These are phyloP conservation scores for Fusarium sp. DNA, from an alignment of 2,329 filamentous ascomycete species.

Conservation along the genomic window DNA sequence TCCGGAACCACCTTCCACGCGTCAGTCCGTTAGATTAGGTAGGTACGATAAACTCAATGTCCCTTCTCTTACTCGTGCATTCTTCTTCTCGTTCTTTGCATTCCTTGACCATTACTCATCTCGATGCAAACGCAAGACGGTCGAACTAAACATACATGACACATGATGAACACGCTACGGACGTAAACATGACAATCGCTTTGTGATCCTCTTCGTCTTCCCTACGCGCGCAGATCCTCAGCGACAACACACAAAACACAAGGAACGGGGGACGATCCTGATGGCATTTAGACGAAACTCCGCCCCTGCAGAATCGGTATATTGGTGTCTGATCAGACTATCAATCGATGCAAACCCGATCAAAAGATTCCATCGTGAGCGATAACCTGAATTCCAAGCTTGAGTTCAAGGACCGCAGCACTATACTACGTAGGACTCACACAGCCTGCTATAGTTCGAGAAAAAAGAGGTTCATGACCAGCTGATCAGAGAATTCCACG, in stretches of 20 bases:
- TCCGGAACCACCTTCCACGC: constrained; percentile 1
- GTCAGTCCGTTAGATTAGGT: background rate
- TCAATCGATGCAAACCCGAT: background rate
- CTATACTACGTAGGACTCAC: background rate
- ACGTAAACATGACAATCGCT: background rate
- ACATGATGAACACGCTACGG: constrained; percentile 1
- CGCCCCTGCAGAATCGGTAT: constrained; percentile 1
- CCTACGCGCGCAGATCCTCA: constrained; percentile 1
- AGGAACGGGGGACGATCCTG: constrained; percentile 9
- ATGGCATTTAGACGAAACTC: constrained; percentile 9
- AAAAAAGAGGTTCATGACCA: background rate
- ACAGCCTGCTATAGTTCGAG: no score
- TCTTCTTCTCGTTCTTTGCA: background rate
- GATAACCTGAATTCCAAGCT: background rate
- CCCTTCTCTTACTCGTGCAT: constrained; percentile 4
- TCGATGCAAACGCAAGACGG: constrained; percentile 12
- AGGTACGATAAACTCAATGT: background rate
- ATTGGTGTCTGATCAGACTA: constrained; percentile 14
- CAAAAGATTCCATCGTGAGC: constrained; percentile 3
- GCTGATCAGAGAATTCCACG: constrained; percentile 15
- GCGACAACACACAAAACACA: constrained; percentile 4
- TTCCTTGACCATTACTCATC: constrained; percentile 11
- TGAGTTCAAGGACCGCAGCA: background rate
- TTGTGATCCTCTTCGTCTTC: constrained; percentile 1
- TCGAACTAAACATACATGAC: constrained; percentile 5